Evolutionary conservation across 1,284 basidiomycete genomes (phyloP).

Genomic region (Athelia sp.): DNA sequence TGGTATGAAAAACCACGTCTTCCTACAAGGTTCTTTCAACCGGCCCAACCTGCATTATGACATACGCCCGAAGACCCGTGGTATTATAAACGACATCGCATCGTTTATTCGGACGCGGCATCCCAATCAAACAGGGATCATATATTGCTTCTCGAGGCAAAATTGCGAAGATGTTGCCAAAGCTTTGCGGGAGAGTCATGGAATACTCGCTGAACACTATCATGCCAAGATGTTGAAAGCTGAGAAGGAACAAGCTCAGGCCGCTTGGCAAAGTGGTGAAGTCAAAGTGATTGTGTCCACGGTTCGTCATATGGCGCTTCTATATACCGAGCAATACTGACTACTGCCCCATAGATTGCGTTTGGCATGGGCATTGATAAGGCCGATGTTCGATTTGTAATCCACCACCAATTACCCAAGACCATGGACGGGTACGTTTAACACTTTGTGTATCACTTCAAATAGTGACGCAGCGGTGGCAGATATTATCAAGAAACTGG

Average conservation of each 20-base stretch:
- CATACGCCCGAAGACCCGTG: constrained; percentile 62
- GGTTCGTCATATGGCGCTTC: constrained; percentile 28
- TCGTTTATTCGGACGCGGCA: constrained; percentile 65
- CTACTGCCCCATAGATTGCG: constrained; percentile 49
- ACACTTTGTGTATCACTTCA: background rate
- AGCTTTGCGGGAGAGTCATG: constrained; percentile 49
- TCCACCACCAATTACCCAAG: constrained; percentile 69
- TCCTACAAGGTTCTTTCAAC: constrained; percentile 86
- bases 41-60: constrained; percentile 85
- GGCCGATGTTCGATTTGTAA: constrained; percentile 72
- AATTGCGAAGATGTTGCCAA: constrained; percentile 80
- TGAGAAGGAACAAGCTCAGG: constrained; percentile 65
- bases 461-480: constrained; percentile 6
- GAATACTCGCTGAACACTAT: constrained; percentile 74
- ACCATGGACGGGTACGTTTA: constrained; percentile 57
- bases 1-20: constrained; percentile 53
- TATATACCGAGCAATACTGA: background rate
- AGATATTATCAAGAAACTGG: constrained; percentile 85
- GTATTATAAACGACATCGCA: constrained; percentile 63
- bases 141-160: constrained; percentile 76
- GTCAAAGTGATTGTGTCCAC: constrained; percentile 91
- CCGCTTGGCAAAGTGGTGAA: constrained; percentile 71
- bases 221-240: constrained; percentile 75
- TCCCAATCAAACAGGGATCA: constrained; percentile 69
- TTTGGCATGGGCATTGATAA: constrained; percentile 99